phyloP scores from a whole-genome alignment of 768 basidiomycete species.

The Termitomyces heimii region DNA sequence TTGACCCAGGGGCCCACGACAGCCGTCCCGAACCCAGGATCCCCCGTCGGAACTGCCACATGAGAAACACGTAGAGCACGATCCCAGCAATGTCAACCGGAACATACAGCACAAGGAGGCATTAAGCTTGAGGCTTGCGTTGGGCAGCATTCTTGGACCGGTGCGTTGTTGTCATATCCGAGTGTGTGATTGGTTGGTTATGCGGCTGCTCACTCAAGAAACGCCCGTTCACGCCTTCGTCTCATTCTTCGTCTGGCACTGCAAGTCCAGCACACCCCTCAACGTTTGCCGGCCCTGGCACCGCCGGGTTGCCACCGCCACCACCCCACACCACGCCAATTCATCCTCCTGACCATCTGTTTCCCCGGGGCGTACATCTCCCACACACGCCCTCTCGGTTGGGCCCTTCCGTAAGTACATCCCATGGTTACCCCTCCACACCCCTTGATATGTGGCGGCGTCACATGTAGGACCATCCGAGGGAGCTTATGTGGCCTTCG shows the following conservation, averaged over 20 bases:
- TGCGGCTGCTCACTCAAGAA: constrained; percentile 30
- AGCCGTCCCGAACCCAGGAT: constrained; percentile 31
- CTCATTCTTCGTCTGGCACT: constrained; percentile 45
- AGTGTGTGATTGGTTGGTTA: constrained; percentile 7
- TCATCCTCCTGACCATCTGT: constrained; percentile 18
- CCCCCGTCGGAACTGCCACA: constrained; percentile 23
- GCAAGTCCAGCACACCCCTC: constrained; percentile 38
- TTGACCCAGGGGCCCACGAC: not conserved
- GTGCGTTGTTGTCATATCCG: constrained; percentile 29
- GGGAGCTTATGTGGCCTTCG: constrained; percentile 8
- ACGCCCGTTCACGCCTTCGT: constrained; percentile 38
- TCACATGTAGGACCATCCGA: constrained; percentile 8
- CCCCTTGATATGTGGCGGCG: constrained; percentile 1
- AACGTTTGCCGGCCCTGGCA: constrained; percentile 19
- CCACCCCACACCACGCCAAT: constrained; percentile 19
- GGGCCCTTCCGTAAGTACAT: constrained; percentile 13
- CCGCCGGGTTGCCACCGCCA: constrained; percentile 20
- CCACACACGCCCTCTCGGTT: constrained; percentile 18
- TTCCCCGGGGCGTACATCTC: constrained; percentile 17
- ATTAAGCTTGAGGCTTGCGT: constrained; percentile 45
- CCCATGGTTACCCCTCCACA: not conserved
- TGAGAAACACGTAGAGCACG: constrained; percentile 20
- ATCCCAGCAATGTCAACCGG: constrained; percentile 19
- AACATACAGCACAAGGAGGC: constrained; percentile 41
- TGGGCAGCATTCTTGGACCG: constrained; percentile 57